Conservation (phyloP, 148 eudicot species). For the Salicornia ramosissima region DNA sequence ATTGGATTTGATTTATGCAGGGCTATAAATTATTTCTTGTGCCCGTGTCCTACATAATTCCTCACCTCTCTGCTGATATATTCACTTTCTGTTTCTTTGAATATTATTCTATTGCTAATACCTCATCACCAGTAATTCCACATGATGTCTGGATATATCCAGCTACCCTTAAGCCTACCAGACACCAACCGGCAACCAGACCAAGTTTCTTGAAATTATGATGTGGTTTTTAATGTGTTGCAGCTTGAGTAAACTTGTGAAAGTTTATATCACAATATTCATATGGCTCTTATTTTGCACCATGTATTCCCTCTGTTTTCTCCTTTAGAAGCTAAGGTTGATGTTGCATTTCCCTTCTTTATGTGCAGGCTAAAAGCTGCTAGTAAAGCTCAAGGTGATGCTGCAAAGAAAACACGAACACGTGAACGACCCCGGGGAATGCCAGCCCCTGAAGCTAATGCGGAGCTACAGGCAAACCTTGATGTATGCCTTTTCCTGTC, state of each 20-base stretch:
- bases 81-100: too few relatives aligned
- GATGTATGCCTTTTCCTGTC: constrained; percentile 47
- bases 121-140: neutral
- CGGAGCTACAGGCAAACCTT: constrained; percentile 86
- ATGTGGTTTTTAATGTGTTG: neutral
- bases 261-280: neutral
- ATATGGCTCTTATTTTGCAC: neutral
- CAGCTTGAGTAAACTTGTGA: constrained; percentile 1
- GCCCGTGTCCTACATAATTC: too few relatives aligned
- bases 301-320: neutral
- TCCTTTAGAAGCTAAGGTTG: neutral
- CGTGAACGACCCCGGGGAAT: constrained; percentile 70
- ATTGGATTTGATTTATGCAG: too few relatives aligned
- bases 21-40: too few relatives aligned
- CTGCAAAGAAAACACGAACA: constrained; percentile 50
- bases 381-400: constrained; percentile 66
- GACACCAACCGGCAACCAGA: too few relatives aligned
- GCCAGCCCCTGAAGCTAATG: constrained; percentile 95
- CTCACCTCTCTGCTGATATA: too few relatives aligned
- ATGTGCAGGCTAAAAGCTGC: constrained; percentile 62
- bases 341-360: constrained; percentile 1
- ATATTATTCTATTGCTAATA: neutral
- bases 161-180: neutral
- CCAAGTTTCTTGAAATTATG: neutral
- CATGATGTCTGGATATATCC: neutral